Base-by-base conservation (phyloP, 2,329 filamentous ascomycete species). In the Fusarium mexicanum region DNA sequence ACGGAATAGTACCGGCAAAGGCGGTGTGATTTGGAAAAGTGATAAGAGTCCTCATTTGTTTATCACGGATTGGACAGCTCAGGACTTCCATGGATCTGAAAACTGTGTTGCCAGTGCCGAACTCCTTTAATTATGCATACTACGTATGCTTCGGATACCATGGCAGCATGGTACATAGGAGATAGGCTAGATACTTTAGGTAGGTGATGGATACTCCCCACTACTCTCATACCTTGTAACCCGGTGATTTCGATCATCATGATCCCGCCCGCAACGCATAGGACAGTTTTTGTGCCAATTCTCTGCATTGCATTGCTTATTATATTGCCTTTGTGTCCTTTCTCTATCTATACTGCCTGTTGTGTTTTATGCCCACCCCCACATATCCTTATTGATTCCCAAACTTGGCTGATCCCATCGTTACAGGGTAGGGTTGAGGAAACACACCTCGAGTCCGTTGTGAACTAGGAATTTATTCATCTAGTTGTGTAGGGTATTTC, bases 161-260 rank as follows among this genome's bases (percentile, higher is more conserved):
- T 53, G 26, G 9, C 40, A 37, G 22, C 41, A 26, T 22, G 12
- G 26, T 46, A 22, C 29, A n/a, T 43, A 16, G 46, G 46, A 22
- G 46, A 29, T 29, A 29, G 17, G 35, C 35, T 37, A 18, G 35
- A 18, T 37, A 37, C 8, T 10, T 35, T 47, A 22, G 44, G 14
- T 29, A n/a, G 20, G 31, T 54, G 38, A 46, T 44, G 61, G 26
- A 37, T 35, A 47, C 20, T 35, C 16, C 29, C 41, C 54, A 47
- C 24, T 24, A 55, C 24, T 46, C 24, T 13, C 26, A 48, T 31
- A 41, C 41, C 55, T 44, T 58, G 33, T 24, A 62, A 51, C 20
- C 29, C 16, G 57, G 31, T 73, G 66, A 73, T 73, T 73, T 74
- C 40, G 67, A 71, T 74, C 71, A 67, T 60, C 71, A 40, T 46